phyloP scores from a whole-genome alignment of 2,329 filamentous ascomycete genomes.

The Lasiodiplodia sp. region DNA sequence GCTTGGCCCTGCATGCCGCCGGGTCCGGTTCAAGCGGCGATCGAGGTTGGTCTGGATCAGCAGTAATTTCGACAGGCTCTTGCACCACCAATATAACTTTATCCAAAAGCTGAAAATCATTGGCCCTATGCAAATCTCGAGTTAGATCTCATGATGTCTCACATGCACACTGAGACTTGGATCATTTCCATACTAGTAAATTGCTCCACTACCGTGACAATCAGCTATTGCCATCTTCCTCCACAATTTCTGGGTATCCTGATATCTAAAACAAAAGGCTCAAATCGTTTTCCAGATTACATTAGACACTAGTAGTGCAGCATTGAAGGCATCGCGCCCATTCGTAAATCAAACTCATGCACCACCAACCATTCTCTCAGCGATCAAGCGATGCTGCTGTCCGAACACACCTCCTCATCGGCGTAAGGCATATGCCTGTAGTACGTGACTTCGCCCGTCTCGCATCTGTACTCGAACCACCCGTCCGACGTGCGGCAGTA shows the following conservation, averaged over 20 bases:
- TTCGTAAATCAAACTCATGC: not conserved
- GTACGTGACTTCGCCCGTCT: constrained; percentile 12
- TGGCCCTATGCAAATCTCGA: not conserved
- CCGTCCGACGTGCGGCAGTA: constrained; percentile 11
- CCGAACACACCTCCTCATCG: constrained; percentile 15
- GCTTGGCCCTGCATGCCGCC: not conserved
- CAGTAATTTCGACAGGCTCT: not conserved
- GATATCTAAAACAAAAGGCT: not conserved
- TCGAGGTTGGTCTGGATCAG: not conserved
- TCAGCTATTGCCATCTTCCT: not conserved
- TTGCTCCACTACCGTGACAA: not conserved
- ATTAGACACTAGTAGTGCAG: constrained; percentile 10
- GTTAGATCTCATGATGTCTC: not conserved
- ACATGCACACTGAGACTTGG: not conserved
- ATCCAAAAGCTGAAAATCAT: not conserved
- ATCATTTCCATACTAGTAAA: not conserved
- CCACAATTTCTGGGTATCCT: not conserved
- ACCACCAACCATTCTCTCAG: not conserved
- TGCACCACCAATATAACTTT: not conserved
- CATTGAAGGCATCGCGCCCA: not conserved
- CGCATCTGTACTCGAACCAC: constrained; percentile 17
- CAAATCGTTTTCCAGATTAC: not conserved
- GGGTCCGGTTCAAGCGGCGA: not conserved
- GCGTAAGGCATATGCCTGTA: constrained; percentile 8
- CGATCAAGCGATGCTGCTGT: constrained; percentile 12